phyloP scores from a whole-genome alignment of 257 asterid genomes.

The Buddleja alternifolia region DNA sequence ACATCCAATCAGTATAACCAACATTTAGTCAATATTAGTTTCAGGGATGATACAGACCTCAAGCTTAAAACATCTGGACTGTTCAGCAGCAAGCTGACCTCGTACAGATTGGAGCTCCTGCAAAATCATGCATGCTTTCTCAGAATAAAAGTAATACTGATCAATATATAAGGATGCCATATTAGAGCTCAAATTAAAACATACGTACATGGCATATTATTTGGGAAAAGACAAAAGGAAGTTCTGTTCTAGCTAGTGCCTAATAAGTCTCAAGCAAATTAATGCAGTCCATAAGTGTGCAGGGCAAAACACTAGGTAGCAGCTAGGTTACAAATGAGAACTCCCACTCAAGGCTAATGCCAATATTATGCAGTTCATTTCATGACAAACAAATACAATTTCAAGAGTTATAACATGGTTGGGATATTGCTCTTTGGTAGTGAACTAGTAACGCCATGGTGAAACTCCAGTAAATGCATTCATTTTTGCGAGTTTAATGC shows the following conservation, averaged over 20 bases:
- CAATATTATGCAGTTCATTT: conserved; percentile 19
- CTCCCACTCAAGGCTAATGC: neutral
- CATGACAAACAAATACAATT: conserved; percentile 16
- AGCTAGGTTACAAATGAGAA: no score
- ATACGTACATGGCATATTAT: no score
- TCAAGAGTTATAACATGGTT: neutral
- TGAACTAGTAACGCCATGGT: conserved; percentile 13
- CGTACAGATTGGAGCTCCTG: conserved; percentile 97
- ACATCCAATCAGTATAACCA: neutral
- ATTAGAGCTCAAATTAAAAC: no score
- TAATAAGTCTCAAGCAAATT: no score
- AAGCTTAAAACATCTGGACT: conserved; percentile 96
- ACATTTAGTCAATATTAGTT: conserved; percentile 19
- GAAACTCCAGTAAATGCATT: neutral
- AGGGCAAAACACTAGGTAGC: no score
- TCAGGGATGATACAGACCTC: conserved; percentile 59
- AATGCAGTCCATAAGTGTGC: no score
- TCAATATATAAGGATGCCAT: no score
- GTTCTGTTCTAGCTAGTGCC: no score
- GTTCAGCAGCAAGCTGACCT: conserved; percentile 95
- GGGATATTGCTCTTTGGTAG: neutral
- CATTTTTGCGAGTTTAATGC: neutral
- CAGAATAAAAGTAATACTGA: neutral
- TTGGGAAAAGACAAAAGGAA: no score
- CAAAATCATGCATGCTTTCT: conserved; percentile 26